Evolutionary conservation across 2,329 filamentous ascomycete species (phyloP), one percentile per base, ranked within the genome.

Genomic region (Sporothrix dimorphospora): DNA sequence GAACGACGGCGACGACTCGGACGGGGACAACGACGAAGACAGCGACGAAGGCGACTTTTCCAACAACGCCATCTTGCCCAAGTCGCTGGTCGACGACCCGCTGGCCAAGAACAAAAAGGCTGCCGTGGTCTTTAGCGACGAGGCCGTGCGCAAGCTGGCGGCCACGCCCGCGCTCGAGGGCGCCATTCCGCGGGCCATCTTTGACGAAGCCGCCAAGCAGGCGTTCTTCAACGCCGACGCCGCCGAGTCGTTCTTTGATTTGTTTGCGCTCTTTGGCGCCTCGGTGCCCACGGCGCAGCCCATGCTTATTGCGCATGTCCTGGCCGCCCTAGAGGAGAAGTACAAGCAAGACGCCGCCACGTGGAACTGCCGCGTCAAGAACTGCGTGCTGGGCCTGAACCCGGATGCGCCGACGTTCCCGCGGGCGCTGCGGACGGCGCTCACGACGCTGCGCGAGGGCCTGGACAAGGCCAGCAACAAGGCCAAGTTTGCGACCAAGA

Each of bases 111-210:
- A 76, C 70, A 70, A 81, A 75, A 74, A 77, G 27, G 4, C 12
- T 11, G 38, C 59, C n/a, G 86, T 78, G 79, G 86, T 79, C 53
- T 83, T 87, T 66, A 81, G 85, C 75, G 81, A 85, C 72, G 80
- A 85, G 71, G 51, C 53, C 12, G 59, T 72, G 53, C 11, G 9
- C 24, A 72, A 73, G 70, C 83, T 97, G 75, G 85, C 91, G 78
- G 89, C 89, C 72, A 95, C 94, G 65, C 94, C 95, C 4, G 94
- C 94, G 11, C 86, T 98, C 75, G 93, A 92, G 73, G 96, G 96
- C n/a, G 96, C 94, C 19, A 97, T 99, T 76, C 94, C 96, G 1
- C 88, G 94, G 71, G 94, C 95, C 51, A 93, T 99, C 65, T 98
- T 97, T 78, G 94, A 97, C 78, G 89, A 93, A 27, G 91, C 94